These are phyloP conservation scores for Paramecium sexaurelia DNA, from an alignment of 73 alveolate genomes.

Conservation along the genomic window DNA sequence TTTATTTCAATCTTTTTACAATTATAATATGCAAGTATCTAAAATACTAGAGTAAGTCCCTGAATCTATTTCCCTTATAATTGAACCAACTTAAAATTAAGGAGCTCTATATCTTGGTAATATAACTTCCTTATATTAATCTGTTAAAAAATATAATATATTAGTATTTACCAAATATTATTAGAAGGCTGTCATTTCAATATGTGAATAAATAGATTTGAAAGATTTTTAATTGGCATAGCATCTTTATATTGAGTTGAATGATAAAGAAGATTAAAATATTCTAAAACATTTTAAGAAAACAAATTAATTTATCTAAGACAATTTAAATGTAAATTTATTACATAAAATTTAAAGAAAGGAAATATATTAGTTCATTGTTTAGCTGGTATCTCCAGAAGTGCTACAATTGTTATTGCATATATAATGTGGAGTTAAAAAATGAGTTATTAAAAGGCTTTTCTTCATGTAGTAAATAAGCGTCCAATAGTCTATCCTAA, in stretches of 20 bases:
- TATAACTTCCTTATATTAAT: background rate
- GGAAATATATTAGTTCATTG: constrained; percentile 83
- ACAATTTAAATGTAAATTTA: background rate
- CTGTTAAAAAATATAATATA: background rate
- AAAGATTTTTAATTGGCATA: background rate
- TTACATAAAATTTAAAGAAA: background rate
- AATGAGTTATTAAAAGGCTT: background rate
- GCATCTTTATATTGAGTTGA: background rate
- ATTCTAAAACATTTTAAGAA: background rate
- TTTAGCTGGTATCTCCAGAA: constrained; percentile 90
- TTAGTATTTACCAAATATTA: background rate
- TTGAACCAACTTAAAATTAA: background rate
- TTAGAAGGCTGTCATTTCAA: background rate
- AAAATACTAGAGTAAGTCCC: background rate
- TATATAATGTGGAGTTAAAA: constrained; percentile 77
- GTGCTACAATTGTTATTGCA: constrained; percentile 89
- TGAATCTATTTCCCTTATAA: background rate
- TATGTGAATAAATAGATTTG: background rate
- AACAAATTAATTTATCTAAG: background rate
- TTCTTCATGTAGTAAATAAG: background rate
- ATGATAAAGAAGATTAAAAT: background rate
- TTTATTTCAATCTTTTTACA: background rate
- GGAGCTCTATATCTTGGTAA: background rate
- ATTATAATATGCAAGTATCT: background rate
- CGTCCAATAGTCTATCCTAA: background rate